Percentiles rank a stretch among this genome's conserved stretches.
Conservation (phyloP, 768 basidiomycete genomes). For the Mycena rebaudengoi region DNA sequence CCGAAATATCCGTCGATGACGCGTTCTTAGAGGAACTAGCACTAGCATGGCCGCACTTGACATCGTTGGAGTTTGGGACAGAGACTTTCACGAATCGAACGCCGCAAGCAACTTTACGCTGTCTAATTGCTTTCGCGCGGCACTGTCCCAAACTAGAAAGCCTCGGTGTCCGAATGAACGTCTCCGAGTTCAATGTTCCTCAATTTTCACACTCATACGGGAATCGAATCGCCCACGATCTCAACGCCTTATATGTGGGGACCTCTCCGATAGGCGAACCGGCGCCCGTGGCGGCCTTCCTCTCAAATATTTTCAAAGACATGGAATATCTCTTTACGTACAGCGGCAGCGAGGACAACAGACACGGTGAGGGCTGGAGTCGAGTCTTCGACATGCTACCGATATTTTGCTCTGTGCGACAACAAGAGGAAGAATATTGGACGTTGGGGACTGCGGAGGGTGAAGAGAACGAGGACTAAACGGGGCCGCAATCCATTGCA, state of each 20-base stretch:
- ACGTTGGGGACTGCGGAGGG: too few relatives aligned
- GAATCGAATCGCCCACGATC: not conserved
- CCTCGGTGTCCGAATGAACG: slow-evolving; percentile 8
- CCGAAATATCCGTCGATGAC: slow-evolving; percentile 1
- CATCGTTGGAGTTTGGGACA: not conserved
- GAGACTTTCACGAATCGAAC: not conserved
- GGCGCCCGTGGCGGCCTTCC: slow-evolving; percentile 5
- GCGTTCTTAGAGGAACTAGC: slow-evolving; percentile 12
- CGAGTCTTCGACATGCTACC: not conserved
- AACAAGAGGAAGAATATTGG: slow-evolving; percentile 13
- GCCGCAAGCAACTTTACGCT: slow-evolving; percentile 10
- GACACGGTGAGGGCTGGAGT: not conserved
- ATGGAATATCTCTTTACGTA: slow-evolving; percentile 2
- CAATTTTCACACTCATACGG: slow-evolving; percentile 8
- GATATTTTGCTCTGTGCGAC: slow-evolving; percentile 6
- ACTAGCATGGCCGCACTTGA: not conserved
- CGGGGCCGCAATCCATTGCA: too few relatives aligned
- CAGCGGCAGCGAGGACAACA: not conserved
- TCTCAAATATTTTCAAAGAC: slow-evolving; percentile 12
- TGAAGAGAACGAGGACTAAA: too few relatives aligned
- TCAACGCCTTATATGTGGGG: slow-evolving; percentile 8
- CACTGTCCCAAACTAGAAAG: not conserved
- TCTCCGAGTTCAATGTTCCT: not conserved
- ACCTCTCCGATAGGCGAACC: not conserved
- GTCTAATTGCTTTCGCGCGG: slow-evolving; percentile 11